Percentiles rank a stretch among this genome's conserved stretches.
These are phyloP conservation scores for Pythium biforme DNA, from an alignment of 352 stramenopile species.

Conservation along the genomic window DNA sequence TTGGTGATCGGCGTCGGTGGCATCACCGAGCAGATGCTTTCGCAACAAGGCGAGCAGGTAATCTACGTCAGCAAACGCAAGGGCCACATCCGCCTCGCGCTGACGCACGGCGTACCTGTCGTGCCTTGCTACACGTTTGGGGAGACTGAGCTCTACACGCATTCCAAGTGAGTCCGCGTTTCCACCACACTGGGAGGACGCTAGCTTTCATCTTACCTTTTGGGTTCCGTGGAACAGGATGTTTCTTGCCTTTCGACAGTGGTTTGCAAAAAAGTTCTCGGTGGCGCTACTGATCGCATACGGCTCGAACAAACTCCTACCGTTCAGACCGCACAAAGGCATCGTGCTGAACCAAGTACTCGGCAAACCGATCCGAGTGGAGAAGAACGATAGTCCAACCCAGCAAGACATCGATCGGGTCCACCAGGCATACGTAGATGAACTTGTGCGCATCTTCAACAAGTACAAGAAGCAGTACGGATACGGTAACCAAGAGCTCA, in stretches of 20 bases:
- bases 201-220: background rate
- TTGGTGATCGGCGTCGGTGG: slow-evolving; percentile 79
- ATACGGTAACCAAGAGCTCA: slow-evolving; percentile 52
- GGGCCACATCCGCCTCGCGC: slow-evolving; percentile 72
- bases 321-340: slow-evolving; percentile 53
- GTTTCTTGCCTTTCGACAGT: slow-evolving; percentile 67
- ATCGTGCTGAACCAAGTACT: slow-evolving; percentile 71
- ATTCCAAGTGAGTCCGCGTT: slow-evolving; percentile 46
- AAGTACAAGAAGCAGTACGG: slow-evolving; percentile 84
- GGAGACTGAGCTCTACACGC: slow-evolving; percentile 82
- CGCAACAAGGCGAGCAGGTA: slow-evolving; percentile 61
- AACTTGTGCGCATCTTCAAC: slow-evolving; percentile 77
- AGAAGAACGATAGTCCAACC: slow-evolving; percentile 57
- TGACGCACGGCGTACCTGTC: slow-evolving; percentile 74
- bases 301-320: slow-evolving; percentile 54
- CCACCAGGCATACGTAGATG: slow-evolving; percentile 59
- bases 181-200: no score
- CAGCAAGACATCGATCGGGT: slow-evolving; percentile 65
- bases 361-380: slow-evolving; percentile 64
- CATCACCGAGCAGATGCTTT: slow-evolving; percentile 84
- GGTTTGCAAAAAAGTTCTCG: slow-evolving; percentile 65
- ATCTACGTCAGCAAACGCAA: slow-evolving; percentile 84
- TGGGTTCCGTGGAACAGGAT: slow-evolving; percentile 29
- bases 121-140: slow-evolving; percentile 81
- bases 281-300: slow-evolving; percentile 62